A percentile compares a stretch with the other conserved stretches of the same genome.
Conservation (phyloP, 192 early-diverging fungal genomes). For the Backusella australiensis region DNA sequence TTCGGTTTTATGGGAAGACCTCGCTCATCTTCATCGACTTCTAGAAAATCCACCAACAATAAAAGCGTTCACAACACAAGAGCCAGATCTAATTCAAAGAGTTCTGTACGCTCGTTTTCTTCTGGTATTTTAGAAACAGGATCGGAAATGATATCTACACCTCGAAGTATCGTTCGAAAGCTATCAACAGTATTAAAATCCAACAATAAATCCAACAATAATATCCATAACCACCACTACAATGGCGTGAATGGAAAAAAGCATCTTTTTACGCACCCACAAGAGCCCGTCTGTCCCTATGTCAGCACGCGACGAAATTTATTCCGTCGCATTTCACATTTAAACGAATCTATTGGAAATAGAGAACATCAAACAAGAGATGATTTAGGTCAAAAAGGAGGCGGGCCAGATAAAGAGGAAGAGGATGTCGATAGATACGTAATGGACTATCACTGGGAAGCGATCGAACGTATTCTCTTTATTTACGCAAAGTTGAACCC, state of each 20-base stretch:
- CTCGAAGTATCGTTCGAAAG: slow-evolving; percentile 30
- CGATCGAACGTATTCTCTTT: slow-evolving; percentile 72
- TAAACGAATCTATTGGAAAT: slow-evolving; percentile 58
- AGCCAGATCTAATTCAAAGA: slow-evolving; percentile 30
- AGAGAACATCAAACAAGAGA: slow-evolving; percentile 7
- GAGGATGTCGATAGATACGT: slow-evolving; percentile 14
- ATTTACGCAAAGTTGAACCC: slow-evolving; percentile 78
- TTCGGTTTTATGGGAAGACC: slow-evolving; percentile 29
- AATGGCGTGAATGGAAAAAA: neutral
- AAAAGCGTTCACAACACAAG: neutral
- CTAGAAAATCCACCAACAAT: slow-evolving; percentile 33
- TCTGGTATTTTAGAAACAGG: slow-evolving; percentile 13
- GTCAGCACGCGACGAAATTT: slow-evolving; percentile 50
- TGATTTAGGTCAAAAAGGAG: neutral
- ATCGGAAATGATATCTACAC: slow-evolving; percentile 15
- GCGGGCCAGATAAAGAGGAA: neutral
- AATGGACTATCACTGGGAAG: slow-evolving; percentile 74
- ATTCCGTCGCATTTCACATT: slow-evolving; percentile 62
- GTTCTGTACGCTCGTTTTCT: slow-evolving; percentile 20
- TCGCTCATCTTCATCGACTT: slow-evolving; percentile 26
- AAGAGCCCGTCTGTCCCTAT: slow-evolving; percentile 36
- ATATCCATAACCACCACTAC: neutral
- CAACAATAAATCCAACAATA: slow-evolving; percentile 17
- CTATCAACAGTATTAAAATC: slow-evolving; percentile 21
- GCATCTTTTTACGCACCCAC: slow-evolving; percentile 6